Evolutionary conservation across 2,329 filamentous ascomycete species (phyloP), one percentile per base, ranked within the genome.

Genomic region (Xylariales sp.): DNA sequence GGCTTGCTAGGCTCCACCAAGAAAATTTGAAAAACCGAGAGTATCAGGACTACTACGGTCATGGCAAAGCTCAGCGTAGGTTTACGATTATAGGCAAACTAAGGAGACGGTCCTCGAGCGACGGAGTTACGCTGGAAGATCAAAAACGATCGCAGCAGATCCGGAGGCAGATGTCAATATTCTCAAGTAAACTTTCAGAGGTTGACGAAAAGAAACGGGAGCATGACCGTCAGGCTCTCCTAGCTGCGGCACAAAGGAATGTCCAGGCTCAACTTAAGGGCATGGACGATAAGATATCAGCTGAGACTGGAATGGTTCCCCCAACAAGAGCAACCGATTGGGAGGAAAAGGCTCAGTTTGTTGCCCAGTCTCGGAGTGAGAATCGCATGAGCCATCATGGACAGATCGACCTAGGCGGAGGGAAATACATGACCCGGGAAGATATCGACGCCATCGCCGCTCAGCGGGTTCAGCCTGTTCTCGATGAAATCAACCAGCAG

Each of bases 401-500:
- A 37, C 77, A 76, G 49, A 55, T 83, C 20, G 67, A 93, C 46
- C 78, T 96, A 38, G 90, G 91, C 5, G 83, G 85, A 30, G 88
- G 88, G 6, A 88, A 78, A 53, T 89, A 82, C 52, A 81, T 96
- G 69, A 78, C 88, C 25, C 80, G 84, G 49, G 71, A 78, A 5
- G 85, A 89, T 33, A 79, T 96, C 13, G 81, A 96, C 46, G 79
- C 78, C 5, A 85, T 95, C 48, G 90, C 90, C 3, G 75, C 79
- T 11, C 78, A 75, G 31, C 80, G 83, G 48, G 76, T 96, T 13
- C 86, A 91, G 57, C 90, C 90, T 5, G 80, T 93, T 0, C 60
- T 96, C 5, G 83, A 95, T 48, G 86, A 94, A 47, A 93, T 96
- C 44, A 81, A 83, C 37, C 81, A 86, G 36, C 86, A 82, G 54